These are phyloP conservation scores for Pythium chondricola DNA, from an alignment of 352 stramenopile genomes.

Conservation along the genomic window DNA sequence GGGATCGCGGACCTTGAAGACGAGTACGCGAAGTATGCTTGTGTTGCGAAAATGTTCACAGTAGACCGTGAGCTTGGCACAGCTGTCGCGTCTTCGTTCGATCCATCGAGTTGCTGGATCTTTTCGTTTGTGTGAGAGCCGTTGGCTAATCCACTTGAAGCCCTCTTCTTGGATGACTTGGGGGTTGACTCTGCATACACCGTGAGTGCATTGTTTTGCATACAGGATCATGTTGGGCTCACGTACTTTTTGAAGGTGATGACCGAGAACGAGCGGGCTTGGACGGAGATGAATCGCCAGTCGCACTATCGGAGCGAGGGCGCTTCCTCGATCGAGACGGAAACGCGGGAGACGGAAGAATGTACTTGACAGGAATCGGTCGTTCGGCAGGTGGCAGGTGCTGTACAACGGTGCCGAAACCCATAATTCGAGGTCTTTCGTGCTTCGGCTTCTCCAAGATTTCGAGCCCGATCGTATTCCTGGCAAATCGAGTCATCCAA, in stretches of 20 bases:
- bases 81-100: not conserved
- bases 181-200: not conserved
- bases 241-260: constrained; percentile 3
- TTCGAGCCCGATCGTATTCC: constrained; percentile 70
- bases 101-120: constrained; percentile 15
- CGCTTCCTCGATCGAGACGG: constrained; percentile 69
- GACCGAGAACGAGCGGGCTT: constrained; percentile 10
- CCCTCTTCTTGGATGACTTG: not conserved
- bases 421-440: constrained; percentile 75
- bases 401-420: constrained; percentile 73
- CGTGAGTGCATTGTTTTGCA: too few species aligned
- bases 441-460: constrained; percentile 72
- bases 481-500: constrained; percentile 17
- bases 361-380: constrained; percentile 57
- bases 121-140: not conserved
- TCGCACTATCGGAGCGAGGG: constrained; percentile 36
- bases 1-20: not conserved
- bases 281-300: constrained; percentile 1
- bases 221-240: too few species aligned
- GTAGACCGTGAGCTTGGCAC: not conserved
- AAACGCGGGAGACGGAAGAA: constrained; percentile 67
- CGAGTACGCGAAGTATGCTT: constrained; percentile 3
- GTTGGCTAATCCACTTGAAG: not conserved
- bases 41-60: too few species aligned
- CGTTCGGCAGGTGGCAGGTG: constrained; percentile 57